Evolutionary conservation across 768 basidiomycete species (phyloP).

Genomic region (Amanita rubescens): DNA sequence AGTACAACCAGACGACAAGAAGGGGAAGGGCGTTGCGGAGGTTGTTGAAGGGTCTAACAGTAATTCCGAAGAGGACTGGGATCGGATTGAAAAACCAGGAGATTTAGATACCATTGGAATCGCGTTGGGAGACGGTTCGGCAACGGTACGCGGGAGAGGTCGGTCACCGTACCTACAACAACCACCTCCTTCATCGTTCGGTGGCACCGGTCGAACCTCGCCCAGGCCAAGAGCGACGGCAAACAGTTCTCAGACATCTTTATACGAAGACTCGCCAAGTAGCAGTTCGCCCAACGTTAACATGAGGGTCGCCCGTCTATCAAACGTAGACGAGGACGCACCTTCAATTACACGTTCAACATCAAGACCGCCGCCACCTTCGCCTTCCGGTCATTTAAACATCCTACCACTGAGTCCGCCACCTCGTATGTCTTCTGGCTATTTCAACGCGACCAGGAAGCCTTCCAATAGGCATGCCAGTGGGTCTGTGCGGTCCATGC

Average conservation of each 20-base stretch:
- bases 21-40: too few species aligned
- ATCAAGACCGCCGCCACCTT: background rate
- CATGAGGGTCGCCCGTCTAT: constrained; percentile 47
- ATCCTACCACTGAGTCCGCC: constrained; percentile 22
- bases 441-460: constrained; percentile 28
- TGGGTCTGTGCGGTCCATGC: constrained; percentile 64
- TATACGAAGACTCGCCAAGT: constrained; percentile 20
- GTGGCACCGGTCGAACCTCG: constrained; percentile 5
- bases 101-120: constrained; percentile 42
- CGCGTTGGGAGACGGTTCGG: constrained; percentile 17
- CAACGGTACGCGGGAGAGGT: constrained; percentile 28
- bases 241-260: constrained; percentile 39
- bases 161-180: constrained; percentile 39
- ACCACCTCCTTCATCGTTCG: constrained; percentile 15
- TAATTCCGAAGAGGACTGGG: constrained; percentile 70
- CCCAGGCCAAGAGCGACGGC: constrained; percentile 30
- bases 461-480: constrained; percentile 28
- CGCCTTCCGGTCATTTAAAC: constrained; percentile 19
- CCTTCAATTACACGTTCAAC: background rate
- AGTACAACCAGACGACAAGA: background rate
- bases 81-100: constrained; percentile 61
- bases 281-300: constrained; percentile 17
- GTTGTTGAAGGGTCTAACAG: too few species aligned
- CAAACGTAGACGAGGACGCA: constrained; percentile 62
- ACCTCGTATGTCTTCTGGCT: constrained; percentile 4